phyloP scores from a whole-genome alignment of 306 rosid genomes.

The Quercus berberidifolia region DNA sequence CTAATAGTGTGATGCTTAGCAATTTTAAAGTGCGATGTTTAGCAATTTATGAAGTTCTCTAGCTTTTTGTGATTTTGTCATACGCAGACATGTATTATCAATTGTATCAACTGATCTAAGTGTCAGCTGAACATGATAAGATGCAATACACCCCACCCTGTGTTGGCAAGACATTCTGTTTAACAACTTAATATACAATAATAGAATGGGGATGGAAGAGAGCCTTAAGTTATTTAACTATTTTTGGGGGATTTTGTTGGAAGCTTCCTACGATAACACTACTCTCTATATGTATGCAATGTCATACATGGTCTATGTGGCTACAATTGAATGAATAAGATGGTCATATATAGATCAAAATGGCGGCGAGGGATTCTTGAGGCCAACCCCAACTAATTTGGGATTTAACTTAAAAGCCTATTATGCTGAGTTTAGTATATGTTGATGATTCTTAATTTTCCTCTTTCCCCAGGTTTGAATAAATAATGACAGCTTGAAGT shows the following conservation, averaged over 20 bases:
- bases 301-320: not conserved
- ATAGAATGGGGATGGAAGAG: too few species aligned
- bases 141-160: too few species aligned
- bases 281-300: too few species aligned
- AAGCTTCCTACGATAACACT: too few species aligned
- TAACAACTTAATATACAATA: too few species aligned
- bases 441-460: not conserved
- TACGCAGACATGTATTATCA: not conserved
- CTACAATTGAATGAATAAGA: not conserved
- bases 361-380: not conserved
- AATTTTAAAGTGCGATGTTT: too few species aligned
- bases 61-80: not conserved
- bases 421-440: not conserved
- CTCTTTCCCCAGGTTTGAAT: not conserved
- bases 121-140: not conserved
- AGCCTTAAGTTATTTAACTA: too few species aligned
- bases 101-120: not conserved
- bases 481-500: not conserved
- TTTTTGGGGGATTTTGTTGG: too few species aligned
- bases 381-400: not conserved
- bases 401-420: not conserved
- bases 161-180: too few species aligned
- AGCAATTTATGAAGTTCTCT: not conserved
- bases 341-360: not conserved
- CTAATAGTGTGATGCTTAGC: not conserved